Evolutionary conservation across 441 rosid genomes (phyloP), one percentile per base, ranked within the genome.

Genomic region (Rhodomyrtus psidioides): DNA sequence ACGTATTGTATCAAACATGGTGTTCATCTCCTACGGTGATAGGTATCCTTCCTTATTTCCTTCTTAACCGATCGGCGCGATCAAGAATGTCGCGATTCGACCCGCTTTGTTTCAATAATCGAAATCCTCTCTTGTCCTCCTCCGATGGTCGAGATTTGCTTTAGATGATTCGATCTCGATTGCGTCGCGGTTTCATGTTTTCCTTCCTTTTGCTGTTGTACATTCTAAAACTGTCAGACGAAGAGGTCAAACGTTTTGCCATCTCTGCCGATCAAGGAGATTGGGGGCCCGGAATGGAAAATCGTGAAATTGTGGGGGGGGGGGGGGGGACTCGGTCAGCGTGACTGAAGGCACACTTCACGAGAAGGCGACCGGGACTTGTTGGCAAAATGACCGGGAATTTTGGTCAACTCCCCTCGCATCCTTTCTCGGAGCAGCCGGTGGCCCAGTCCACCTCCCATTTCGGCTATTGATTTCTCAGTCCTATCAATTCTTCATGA

Each of bases 331-430:
- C 81, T 84, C 84, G 55, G 88, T 87, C 89, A 89, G 92, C 89
- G 88, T 87, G 90, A 89, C 85, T 86, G 87, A 86, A 89, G 92
- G 83, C 87, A 83, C 87, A 86, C 91, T 81, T 89, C 70, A 49
- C 81, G 88, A 85, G 83, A 85, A 81, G 89, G 85, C 81, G 65
- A 26, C 84, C 55, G 51, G 58, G 81, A 81, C 88, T 82, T 49
- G 88, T 44, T 19, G 58, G 84, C 34, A 87, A 81, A 12, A 74
- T 53, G n/a, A 51, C 93, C 91, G 91, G 91, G 93, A 91, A 93
- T 90, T 90, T 92, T 91, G 91, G 91, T 92, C 89, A 88, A 91
- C 91, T 91, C 90, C 92, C 92, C 89, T 89, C 90, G 91, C 89
- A 93, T 91, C 91, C 90, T 54, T 39, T 65, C n/a, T 65, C 79